Evolutionary conservation across 2,329 filamentous ascomycete species (phyloP).

Genomic region (Xylariaceae sp.): DNA sequence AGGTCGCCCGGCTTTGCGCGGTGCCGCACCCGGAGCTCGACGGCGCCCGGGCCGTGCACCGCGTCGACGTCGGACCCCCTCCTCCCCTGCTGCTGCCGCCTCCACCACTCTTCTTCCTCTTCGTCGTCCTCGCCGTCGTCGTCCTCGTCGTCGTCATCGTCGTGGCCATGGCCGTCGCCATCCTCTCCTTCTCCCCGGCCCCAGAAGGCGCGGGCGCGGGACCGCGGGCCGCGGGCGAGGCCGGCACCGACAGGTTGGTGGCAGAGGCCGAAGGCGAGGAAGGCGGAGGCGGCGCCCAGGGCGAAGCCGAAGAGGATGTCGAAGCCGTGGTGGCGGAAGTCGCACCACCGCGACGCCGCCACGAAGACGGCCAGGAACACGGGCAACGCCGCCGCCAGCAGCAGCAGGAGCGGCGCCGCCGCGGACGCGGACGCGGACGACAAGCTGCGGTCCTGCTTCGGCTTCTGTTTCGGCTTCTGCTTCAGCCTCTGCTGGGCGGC

Average conservation of each 20-base stretch:
- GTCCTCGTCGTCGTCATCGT: no score
- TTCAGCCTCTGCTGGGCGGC: no score
- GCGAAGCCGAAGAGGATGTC: conserved; percentile 81
- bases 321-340: conserved; percentile 87
- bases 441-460: not conserved
- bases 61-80: no score
- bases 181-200: no score
- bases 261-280: conserved; percentile 77
- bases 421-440: no score
- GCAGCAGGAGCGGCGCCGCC: conserved; percentile 75
- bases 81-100: no score
- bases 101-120: no score
- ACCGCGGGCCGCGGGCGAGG: conserved; percentile 83
- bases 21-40: conserved; percentile 20
- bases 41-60: conserved; percentile 15
- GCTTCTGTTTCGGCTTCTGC: not conserved
- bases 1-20: not conserved
- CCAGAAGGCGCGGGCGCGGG: conserved; percentile 66
- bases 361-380: conserved; percentile 73
- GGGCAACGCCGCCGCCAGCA: conserved; percentile 63
- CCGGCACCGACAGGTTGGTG: conserved; percentile 80
- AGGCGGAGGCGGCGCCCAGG: conserved; percentile 64
- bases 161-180: no score
- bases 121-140: no score
- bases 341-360: conserved; percentile 75